Percentiles rank a stretch among this genome's conserved stretches.
Evolutionary conservation across 345 rosid genomes (phyloP).

Genomic region (Isatis tinctoria): DNA sequence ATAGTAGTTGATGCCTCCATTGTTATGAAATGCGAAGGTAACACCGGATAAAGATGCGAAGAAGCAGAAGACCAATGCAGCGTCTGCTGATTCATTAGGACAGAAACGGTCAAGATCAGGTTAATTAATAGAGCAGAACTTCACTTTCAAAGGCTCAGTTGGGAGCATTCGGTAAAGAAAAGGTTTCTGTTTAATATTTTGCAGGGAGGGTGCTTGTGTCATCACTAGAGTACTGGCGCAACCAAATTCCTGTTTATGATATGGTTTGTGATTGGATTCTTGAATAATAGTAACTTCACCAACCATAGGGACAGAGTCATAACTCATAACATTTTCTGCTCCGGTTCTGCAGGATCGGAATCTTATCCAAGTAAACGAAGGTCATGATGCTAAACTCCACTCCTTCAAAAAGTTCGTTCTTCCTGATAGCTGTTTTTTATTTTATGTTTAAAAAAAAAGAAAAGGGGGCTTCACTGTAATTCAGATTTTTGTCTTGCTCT

Average conservation of each 20-base stretch:
- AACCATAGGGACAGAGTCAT: neutral
- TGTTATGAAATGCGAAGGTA: constrained; percentile 27
- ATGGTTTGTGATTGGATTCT: constrained; percentile 1
- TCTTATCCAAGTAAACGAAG: constrained; percentile 8
- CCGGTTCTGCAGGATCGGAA: constrained; percentile 19
- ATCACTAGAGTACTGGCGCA: constrained; percentile 73
- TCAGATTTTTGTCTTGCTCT: neutral
- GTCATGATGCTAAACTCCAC: neutral
- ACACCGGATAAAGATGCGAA: constrained; percentile 20
- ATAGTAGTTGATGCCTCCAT: constrained; percentile 7
- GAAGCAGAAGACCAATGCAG: neutral
- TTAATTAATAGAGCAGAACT: neutral
- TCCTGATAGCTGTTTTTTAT: neutral
- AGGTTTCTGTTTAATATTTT: neutral
- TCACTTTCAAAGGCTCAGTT: neutral
- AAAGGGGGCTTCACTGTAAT: neutral
- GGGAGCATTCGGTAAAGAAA: neutral
- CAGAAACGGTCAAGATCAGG: constrained; percentile 37
- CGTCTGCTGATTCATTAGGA: constrained; percentile 16
- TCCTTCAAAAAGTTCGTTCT: constrained; percentile 19
- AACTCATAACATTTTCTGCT: neutral
- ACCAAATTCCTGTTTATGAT: constrained; percentile 74
- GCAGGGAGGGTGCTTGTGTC: constrained; percentile 82
- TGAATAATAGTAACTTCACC: neutral
- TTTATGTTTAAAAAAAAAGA: too few relatives aligned